Base-by-base conservation (phyloP, 257 asterid genomes). In the Haberlea rhodopensis region DNA sequence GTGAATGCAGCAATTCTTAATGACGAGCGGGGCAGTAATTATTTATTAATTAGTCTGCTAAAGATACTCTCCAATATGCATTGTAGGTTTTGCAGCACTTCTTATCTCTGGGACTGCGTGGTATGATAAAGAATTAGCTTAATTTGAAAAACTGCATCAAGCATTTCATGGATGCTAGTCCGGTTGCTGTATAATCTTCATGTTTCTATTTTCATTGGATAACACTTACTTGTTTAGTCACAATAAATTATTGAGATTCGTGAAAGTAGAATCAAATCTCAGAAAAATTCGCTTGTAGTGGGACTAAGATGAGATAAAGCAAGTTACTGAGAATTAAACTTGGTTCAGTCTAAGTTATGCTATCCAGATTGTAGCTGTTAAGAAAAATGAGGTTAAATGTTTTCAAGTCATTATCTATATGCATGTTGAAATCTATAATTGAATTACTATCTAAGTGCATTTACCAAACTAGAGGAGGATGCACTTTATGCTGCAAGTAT, bases 11-110 rank as follows among this genome's bases (percentile, higher is more conserved):
- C 74, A 64, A 63, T 77, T 45, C 31, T 73, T 55, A 92, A 76
- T 65, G 85, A 80, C 65, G 95, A 90, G 62, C 79, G 64, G 62
- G 82, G 86, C 26, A 90, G 82, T 76, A 83, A 84, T 75, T 81
- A 85, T 81, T 77, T 90, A 62, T 63, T 94, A 63, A 77, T 86
- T 74, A 87, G 85, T 81, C 81, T 94, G 74, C 87, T 94, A 25
- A 84, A 91, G 87, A 82, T 90, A 77, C 97, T 94, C 76, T 75
- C 97, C 71, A 84, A 87, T 73, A 60, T 83, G 73, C 94, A 87
- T 21, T 62, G 97, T 90, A 78, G 85, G n/a, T 26, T 43, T 28
- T 65, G 51, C 23, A 16, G 46, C 65, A 37, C 48, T 62, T 75
- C 63, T 45, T 65, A 29, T 40, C 27, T 37, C 4, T 58, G 19